Conservation (phyloP, 1,284 basidiomycete species). For the Apiotrichum gamsii region DNA sequence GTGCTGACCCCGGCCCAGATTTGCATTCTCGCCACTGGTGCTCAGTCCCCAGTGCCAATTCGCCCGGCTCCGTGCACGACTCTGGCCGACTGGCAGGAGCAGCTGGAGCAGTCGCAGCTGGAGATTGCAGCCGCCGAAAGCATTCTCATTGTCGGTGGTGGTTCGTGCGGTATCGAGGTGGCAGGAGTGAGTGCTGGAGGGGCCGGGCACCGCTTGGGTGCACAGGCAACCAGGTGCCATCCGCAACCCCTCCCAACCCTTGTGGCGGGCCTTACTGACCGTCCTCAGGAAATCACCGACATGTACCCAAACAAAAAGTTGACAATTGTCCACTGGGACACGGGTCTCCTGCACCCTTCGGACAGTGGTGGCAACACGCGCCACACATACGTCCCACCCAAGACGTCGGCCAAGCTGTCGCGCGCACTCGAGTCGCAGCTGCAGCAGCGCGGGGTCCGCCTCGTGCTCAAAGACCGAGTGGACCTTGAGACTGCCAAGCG, state of each 20-base stretch:
- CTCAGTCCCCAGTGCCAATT: constrained; percentile 40
- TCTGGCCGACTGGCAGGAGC: constrained; percentile 20
- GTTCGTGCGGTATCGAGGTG: constrained; percentile 50
- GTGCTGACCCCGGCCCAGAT: constrained; percentile 17
- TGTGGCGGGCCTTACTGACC: background rate
- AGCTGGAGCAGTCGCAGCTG: constrained; percentile 20
- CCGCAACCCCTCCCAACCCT: background rate
- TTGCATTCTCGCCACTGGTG: constrained; percentile 42
- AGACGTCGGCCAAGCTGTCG: constrained; percentile 33
- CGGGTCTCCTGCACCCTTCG: constrained; percentile 27
- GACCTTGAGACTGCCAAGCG: constrained; percentile 19
- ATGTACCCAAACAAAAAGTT: constrained; percentile 25
- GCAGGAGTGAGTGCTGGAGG: constrained; percentile 48
- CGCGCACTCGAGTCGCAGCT: constrained; percentile 34
- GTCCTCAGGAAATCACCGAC: constrained; percentile 26
- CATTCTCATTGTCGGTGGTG: constrained; percentile 47
- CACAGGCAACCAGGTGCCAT: background rate
- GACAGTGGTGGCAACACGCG: constrained; percentile 13
- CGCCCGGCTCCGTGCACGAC: constrained; percentile 28
- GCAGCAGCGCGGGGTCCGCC: constrained; percentile 35
- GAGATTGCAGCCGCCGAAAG: constrained; percentile 24
- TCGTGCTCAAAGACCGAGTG: constrained; percentile 44
- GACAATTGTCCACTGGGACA: constrained; percentile 25
- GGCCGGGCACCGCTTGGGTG: background rate
- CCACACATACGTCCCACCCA: constrained; percentile 24